Evolutionary conservation across 192 early-diverging fungal genomes (phyloP).

Genomic region (Coemansia sp.): DNA sequence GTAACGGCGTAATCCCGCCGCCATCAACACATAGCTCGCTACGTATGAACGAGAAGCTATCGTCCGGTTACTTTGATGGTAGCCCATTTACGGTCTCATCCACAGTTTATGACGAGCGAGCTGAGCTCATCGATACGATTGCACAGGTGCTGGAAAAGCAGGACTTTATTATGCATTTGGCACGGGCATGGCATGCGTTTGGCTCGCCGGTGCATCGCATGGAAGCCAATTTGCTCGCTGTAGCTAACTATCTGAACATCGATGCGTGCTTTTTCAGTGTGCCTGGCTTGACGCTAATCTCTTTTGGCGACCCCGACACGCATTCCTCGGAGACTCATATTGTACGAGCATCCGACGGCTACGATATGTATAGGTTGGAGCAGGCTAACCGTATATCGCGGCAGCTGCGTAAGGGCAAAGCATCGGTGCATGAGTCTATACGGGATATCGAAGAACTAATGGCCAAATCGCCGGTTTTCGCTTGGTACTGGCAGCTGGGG

Average conservation of each 20-base stretch:
- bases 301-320: constrained; percentile 63
- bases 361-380: constrained; percentile 62
- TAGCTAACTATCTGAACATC: constrained; percentile 56
- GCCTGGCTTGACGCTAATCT: constrained; percentile 63
- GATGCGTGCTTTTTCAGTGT: constrained; percentile 63
- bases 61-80: constrained; percentile 21
- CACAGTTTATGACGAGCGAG: constrained; percentile 5
- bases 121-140: constrained; percentile 42
- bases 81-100: not conserved
- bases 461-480: constrained; percentile 41
- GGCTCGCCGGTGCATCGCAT: constrained; percentile 63
- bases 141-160: constrained; percentile 64
- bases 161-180: constrained; percentile 59
- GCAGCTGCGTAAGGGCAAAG: constrained; percentile 55
- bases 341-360: constrained; percentile 54
- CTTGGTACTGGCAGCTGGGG: constrained; percentile 53
- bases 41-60: constrained; percentile 12
- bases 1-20: constrained; percentile 34
- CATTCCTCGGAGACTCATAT: constrained; percentile 73
- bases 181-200: constrained; percentile 60
- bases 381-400: constrained; percentile 62
- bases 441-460: constrained; percentile 57
- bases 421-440: constrained; percentile 59
- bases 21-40: constrained; percentile 30
- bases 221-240: constrained; percentile 57